A percentile compares a stretch with the other conserved stretches of the same genome.
Conservation (phyloP, 371 early-diverging fungal species). For the Mucor lusitanicus region DNA sequence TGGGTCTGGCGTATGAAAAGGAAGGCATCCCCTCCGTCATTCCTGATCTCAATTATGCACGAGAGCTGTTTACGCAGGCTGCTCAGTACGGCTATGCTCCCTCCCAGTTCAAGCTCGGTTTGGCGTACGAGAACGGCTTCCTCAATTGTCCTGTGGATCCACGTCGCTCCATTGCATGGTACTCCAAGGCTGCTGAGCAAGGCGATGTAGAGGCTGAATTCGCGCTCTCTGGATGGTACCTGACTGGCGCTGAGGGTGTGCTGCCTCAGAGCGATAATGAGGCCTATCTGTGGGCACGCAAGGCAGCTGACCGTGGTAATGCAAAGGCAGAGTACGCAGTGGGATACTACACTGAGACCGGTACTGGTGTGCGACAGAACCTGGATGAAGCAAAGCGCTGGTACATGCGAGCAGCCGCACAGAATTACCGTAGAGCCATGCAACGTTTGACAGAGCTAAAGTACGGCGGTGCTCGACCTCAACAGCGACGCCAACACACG, state of each 20-base stretch:
- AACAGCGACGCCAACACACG: constrained; percentile 37
- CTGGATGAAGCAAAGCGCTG: constrained; percentile 75
- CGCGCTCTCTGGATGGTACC: constrained; percentile 89
- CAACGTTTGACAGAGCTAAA: constrained; percentile 75
- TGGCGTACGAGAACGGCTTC: constrained; percentile 93
- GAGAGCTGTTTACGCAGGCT: constrained; percentile 88
- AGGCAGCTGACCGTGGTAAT: constrained; percentile 81
- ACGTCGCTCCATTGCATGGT: constrained; percentile 93
- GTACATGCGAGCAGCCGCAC: constrained; percentile 79
- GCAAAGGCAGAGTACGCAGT: constrained; percentile 91
- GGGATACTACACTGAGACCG: constrained; percentile 83
- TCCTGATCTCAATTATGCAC: constrained; percentile 83
- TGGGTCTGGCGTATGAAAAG: constrained; percentile 87
- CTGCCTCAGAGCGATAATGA: constrained; percentile 80
- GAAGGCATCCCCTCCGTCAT: constrained; percentile 77
- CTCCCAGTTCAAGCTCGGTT: constrained; percentile 91
- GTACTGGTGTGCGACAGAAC: constrained; percentile 72
- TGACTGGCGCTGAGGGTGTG: constrained; percentile 83
- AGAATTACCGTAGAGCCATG: constrained; percentile 75
- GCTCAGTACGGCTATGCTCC: constrained; percentile 94
- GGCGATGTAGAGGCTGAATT: constrained; percentile 82
- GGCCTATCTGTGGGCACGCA: constrained; percentile 87
- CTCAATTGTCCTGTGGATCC: constrained; percentile 90
- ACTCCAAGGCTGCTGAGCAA: constrained; percentile 89
- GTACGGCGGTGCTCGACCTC: constrained; percentile 52